Base-by-base conservation (phyloP, 441 rosid genomes). In the Dalechampia spathulata region DNA sequence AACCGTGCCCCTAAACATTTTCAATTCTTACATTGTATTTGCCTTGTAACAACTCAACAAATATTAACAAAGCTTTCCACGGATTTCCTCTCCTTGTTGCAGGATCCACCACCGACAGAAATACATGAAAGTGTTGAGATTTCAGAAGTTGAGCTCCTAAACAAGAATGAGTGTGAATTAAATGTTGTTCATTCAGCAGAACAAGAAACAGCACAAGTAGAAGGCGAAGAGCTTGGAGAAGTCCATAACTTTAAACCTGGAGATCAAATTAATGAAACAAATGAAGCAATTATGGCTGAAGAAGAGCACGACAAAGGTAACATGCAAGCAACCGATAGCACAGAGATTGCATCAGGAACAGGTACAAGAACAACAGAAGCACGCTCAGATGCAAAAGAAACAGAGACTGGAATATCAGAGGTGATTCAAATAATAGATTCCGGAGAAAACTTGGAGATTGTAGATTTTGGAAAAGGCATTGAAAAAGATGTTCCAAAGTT, bases 181-280 rank as follows among this genome's bases (percentile, higher is more conserved):
- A 63, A 62, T 17, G 40, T 5, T 4, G 40, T 13, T 28, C 57
- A 20, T 37, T 52, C 50, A 13, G 2, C 39, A 48, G 66, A 55
- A 3, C 45, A 72, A 57, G 67, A 60, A 60, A 61, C 64, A 12
- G 27, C n/a, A 40, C 45, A 46, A 51, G 17, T 25, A 44, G 52
- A 64, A 55, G 16, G 22, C 2, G 28, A 53, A 56, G 49, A 61
- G 32, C 52, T 32, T 38, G 37, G 40, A 67, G n/a, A n/a, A n/a
- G n/a, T n/a, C n/a, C n/a, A n/a, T n/a, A n/a, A n/a, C n/a, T n/a
- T n/a, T n/a, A n/a, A n/a, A n/a, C 30, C 67, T 41, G 56, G 53
- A 57, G 77, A 69, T 48, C 62, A 53, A 44, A 42, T 28, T 48
- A 27, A 65, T 56, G 71, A 73, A 58, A 66, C 48, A 50, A 34